Evolutionary conservation across 2,329 filamentous ascomycete species (phyloP), one percentile per base, ranked within the genome.

Genomic region (Penicillium sp.): DNA sequence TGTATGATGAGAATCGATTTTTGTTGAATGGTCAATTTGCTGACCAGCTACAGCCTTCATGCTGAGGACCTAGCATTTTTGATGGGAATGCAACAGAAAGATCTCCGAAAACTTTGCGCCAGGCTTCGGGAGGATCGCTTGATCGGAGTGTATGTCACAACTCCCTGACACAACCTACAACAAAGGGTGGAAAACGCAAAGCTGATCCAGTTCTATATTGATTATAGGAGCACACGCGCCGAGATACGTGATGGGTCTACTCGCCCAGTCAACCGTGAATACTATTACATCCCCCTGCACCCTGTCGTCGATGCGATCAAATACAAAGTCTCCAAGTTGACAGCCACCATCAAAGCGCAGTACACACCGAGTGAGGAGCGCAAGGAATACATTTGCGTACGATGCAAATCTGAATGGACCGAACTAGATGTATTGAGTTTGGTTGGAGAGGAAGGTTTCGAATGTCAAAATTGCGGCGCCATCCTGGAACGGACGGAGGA

Each of bases 251-350:
- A 92, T 69, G 90, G 90, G 49, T 89, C 91, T 57, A 88, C 89
- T 55, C 87, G 91, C 50, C 88, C 90, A 5, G 87, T 89, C 63
- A 91, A 88, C 70, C 85, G 90, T 67, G 96, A 93, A 60, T 99
- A 96, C 81, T 99, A 96, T 78, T 99, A 90, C 75, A 93, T 99
- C 71, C 92, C 97, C 72, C 95, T 95, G 69, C 90, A 94, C 57
- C 89, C 90, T 55, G 91, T 93, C 35, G 91, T 99, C 68, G 94
- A 99, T 75, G 91, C 90, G 46, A 95, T 96, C 76, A 99, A 99
- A 74, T 99, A 89, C 83, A 88, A 90, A 60, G 86, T 96, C 49
- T 92, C 93, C 70, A 88, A 88, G 54, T 85, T 97, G 64, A 91
- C 92, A 63, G 92, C 93, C 71, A 86, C 88, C 52, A 91, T 97